These are phyloP conservation scores for Exserohilum turcica DNA, from an alignment of 2,329 filamentous ascomycete genomes.

Conservation along the genomic window DNA sequence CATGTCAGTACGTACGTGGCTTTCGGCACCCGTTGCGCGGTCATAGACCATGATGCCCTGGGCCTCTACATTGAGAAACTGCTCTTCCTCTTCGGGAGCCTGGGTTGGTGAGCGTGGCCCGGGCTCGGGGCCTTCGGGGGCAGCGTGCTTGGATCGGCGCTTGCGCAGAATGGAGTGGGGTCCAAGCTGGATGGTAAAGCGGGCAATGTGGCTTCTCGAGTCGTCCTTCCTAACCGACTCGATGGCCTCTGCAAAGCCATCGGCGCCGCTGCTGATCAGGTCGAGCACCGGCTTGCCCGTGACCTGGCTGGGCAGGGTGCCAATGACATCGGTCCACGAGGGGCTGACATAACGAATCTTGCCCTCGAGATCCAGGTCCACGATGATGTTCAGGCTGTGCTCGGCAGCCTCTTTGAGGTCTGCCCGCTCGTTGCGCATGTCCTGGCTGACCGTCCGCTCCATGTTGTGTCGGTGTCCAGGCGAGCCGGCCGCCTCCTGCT, in stretches of 20 bases:
- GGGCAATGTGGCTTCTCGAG: constrained; percentile 80
- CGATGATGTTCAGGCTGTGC: constrained; percentile 93
- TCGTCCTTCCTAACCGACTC: constrained; percentile 88
- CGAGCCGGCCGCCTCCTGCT: constrained; percentile 45
- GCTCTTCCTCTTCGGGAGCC: constrained; percentile 47
- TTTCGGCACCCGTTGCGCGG: constrained; percentile 80
- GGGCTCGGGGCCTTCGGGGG: constrained; percentile 38
- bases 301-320: constrained; percentile 73
- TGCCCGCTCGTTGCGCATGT: constrained; percentile 91
- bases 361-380: constrained; percentile 89
- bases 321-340: constrained; percentile 92
- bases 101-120: constrained; percentile 39
- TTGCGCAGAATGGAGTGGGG: constrained; percentile 43
- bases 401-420: constrained; percentile 95
- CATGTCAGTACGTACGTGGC: constrained; percentile 72
- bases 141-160: constrained; percentile 32
- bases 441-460: constrained; percentile 74
- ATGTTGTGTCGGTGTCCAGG: constrained; percentile 49
- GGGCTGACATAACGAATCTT: constrained; percentile 95
- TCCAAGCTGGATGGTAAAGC: constrained; percentile 46
- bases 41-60: constrained; percentile 99
- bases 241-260: constrained; percentile 79
- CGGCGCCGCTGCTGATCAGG: constrained; percentile 78
- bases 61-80: constrained; percentile 80
- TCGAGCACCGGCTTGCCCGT: constrained; percentile 79